Base-by-base conservation (phyloP, 768 basidiomycete species). In the Macrolepiota dolichaula region DNA sequence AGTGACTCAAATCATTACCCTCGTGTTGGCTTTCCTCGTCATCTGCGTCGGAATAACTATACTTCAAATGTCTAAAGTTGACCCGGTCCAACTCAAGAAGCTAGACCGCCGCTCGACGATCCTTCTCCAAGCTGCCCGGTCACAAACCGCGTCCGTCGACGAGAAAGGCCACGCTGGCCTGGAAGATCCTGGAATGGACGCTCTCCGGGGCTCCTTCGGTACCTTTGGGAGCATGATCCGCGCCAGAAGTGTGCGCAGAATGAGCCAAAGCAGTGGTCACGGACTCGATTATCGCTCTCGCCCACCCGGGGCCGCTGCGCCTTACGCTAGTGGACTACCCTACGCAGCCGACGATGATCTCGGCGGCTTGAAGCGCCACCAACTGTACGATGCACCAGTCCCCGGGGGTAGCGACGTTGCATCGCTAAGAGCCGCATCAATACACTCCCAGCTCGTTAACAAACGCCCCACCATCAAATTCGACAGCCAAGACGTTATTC, bases 11-110 rank as follows among this genome's bases (percentile, higher is more conserved):
- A 95, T 99, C 56, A 81, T 98, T 54, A 97, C 95, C 1, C 82
- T 98, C 60, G 89, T 96, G 25, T 83, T 96, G 82, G 96, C 86
- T 7, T 98, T 99, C 80, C 73, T 97, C 64, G 86, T 91, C 61
- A 96, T 96, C 57, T 94, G 91, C 69, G 76, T 93, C 22, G 96
- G 96, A 19, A 98, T 98, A 72, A 91, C 91, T 32, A 87, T 99
- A 64, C 86, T 99, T 7, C 97, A 99, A 74, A 89, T 96, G 85
- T 93, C 90, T 71, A 93, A 93, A 76, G 85, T 98, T 65, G 96
- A 99, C 70, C 96, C 97, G 10, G 80, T 79, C 19, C 75, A 86
- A 57, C 81, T 98, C 68, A 78, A 79, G 61, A 85, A 85, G 51
- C 89, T 99, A 67, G 97, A 98, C 71, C 82, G 96, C 17, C 83